Percentiles rank a stretch among this genome's conserved stretches.
phyloP scores from a whole-genome alignment of 2,329 filamentous ascomycete species.

The Trichoderma asperellum region DNA sequence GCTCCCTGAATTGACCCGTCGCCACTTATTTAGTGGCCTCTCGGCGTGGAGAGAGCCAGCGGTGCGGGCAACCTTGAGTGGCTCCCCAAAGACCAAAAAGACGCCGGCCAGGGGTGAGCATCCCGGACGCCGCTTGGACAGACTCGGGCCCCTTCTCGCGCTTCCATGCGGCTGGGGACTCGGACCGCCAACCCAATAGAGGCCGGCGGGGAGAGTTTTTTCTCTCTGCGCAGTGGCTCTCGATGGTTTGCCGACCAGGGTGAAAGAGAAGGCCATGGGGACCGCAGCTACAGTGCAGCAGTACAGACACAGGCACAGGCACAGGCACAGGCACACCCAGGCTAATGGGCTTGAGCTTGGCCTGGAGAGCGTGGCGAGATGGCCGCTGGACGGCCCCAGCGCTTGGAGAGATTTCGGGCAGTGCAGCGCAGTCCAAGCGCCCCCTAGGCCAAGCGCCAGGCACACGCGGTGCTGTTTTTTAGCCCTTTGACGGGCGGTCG shows the following conservation, averaged over 20 bases:
- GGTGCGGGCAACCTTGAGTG: conserved; percentile 19
- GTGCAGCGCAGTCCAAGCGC: conserved; percentile 22
- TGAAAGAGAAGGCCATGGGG: not conserved
- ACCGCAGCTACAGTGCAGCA: not conserved
- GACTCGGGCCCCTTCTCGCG: not conserved
- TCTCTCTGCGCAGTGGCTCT: not conserved
- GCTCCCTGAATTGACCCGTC: not conserved
- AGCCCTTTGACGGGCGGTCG: conserved; percentile 22
- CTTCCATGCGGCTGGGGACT: conserved; percentile 16
- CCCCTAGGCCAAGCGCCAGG: conserved; percentile 19
- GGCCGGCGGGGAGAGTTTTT: conserved; percentile 1
- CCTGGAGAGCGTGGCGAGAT: conserved; percentile 5
- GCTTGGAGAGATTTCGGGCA: not conserved
- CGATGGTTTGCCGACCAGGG: conserved; percentile 4
- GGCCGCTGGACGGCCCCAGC: conserved; percentile 22
- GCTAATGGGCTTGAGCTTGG: not conserved
- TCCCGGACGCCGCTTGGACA: conserved; percentile 22
- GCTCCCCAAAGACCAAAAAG: conserved; percentile 8
- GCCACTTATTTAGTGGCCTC: conserved; percentile 2
- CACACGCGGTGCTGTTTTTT: conserved; percentile 15
- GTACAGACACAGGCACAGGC: too few species aligned
- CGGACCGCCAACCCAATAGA: not conserved
- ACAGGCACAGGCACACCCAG: too few species aligned
- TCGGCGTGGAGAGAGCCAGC: conserved; percentile 24
- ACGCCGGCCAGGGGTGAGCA: conserved; percentile 14